A percentile compares a stretch with the other conserved stretches of the same genome.
Evolutionary conservation across 2,329 filamentous ascomycete species (phyloP).

Genomic region (Periglandula ipomoeae): DNA sequence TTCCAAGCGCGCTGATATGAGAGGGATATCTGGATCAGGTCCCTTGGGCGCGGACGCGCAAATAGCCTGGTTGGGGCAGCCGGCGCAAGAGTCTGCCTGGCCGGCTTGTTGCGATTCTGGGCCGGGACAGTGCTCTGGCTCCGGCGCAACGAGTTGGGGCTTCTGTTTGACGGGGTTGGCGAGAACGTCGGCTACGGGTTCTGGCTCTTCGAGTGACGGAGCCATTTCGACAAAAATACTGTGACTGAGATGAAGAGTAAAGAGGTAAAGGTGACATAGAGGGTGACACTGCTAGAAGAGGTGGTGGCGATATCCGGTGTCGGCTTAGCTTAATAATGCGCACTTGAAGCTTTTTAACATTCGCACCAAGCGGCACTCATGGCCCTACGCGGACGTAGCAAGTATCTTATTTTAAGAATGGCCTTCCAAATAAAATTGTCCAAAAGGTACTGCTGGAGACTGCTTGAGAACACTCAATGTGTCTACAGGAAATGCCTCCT

Average conservation of each 20-base stretch:
- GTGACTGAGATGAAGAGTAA: no score
- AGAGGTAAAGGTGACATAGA: not conserved
- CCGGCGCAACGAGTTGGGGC: slow-evolving; percentile 82
- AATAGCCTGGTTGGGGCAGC: slow-evolving; percentile 92
- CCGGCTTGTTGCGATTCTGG: slow-evolving; percentile 68
- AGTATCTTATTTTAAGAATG: no score
- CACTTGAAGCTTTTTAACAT: no score
- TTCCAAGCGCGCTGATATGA: slow-evolving; percentile 75
- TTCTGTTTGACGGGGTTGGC: slow-evolving; percentile 67
- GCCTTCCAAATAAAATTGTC: no score
- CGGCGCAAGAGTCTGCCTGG: slow-evolving; percentile 74
- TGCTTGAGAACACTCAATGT: no score
- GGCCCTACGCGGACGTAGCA: no score
- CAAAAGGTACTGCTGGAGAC: no score
- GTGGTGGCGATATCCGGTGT: not conserved
- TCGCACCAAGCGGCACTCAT: no score
- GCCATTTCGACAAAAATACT: no score
- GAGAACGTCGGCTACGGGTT: slow-evolving; percentile 58
- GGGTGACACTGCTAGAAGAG: not conserved
- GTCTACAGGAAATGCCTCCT: no score
- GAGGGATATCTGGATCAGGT: slow-evolving; percentile 84
- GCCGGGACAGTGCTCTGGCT: slow-evolving; percentile 94
- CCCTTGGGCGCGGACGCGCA: slow-evolving; percentile 92
- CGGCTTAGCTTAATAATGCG: no score
- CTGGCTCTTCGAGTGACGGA: slow-evolving; percentile 67